Conservation (phyloP, 805 yeast genomes). For the Dipodascus albidus region DNA sequence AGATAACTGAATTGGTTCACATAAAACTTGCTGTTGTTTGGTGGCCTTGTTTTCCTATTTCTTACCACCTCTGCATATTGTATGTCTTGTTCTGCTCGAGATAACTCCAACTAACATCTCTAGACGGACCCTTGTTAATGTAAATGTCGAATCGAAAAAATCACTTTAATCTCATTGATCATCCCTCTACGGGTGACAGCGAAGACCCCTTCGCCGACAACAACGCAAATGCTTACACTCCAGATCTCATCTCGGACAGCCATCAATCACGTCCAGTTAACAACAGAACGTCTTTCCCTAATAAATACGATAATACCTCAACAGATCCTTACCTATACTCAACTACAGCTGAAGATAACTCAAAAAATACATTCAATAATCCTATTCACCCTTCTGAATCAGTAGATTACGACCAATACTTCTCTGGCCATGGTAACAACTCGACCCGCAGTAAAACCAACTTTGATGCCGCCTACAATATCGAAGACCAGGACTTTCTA, state of each 20-base stretch:
- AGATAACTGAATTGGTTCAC: too few relatives aligned
- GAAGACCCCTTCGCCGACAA: conserved; percentile 1
- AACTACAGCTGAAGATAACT: background rate
- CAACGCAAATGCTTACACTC: background rate
- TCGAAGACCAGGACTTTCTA: background rate
- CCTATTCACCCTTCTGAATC: background rate
- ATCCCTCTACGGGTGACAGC: conserved; percentile 12
- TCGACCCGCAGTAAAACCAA: conserved; percentile 5
- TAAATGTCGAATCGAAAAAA: background rate
- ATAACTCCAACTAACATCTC: too few relatives aligned
- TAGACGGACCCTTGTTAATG: too few relatives aligned
- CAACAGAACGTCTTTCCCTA: background rate
- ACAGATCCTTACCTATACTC: background rate
- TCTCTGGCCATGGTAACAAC: background rate
- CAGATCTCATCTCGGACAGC: background rate
- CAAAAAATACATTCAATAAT: background rate
- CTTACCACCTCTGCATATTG: too few relatives aligned
- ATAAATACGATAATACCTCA: background rate
- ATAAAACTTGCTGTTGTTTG: too few relatives aligned
- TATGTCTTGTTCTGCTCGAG: too few relatives aligned
- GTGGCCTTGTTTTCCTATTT: too few relatives aligned
- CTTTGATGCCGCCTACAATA: conserved; percentile 6
- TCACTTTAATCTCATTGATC: conserved; percentile 15
- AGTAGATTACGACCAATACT: background rate
- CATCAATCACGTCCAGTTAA: background rate